Evolutionary conservation across 164 flowering plant genomes (phyloP), one percentile per base, ranked within the genome.

Genomic region (Chimonanthus praecox): DNA sequence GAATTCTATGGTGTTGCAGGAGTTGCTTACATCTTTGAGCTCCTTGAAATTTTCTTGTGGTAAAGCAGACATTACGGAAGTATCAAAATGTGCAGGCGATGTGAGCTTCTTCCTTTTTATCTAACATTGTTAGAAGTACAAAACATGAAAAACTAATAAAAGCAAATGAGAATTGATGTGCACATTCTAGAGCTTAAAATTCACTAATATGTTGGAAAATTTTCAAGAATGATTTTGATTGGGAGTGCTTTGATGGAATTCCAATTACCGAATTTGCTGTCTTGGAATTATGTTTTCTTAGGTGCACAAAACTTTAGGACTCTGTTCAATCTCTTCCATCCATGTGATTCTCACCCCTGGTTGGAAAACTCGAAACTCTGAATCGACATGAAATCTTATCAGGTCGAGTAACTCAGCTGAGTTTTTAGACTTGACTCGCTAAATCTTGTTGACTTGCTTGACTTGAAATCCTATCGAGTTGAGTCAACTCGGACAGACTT

Each of bases 81-180:
- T 92, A 13, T 78, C 92, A 47, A 90, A 82, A 70, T 94, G 99
- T 69, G 45, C 64, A 6, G 99, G 99, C 61, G 99, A 94, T 85
- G 99, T 94, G 79, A 89, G 99, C 87, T 46, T 72, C 62, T 73
- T 5, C 47, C 51, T 73, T 60, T 63, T 68, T 3, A 63, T 73
- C 58, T 75, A 66, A 51, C 33, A 33, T 33, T 33, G 33, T 33
- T 33, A 33, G 33, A 33, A 33, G 33, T 33, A 33, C 33, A 33
- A 33, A 33, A 33, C 33, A 33, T 33, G 33, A 33, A 33, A 33
- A 33, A 1, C 33, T 33, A 33, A 33, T 33, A 33, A 33, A 33
- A 33, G 33, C 33, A 33, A 33, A 33, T 33, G 33, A 33, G 33
- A 33, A 33, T 1, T 33, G 2, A 33, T 0, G 33, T 33, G 33